Conservation (phyloP, 2,329 filamentous ascomycete species). For the Hymenoscyphus occultus region DNA sequence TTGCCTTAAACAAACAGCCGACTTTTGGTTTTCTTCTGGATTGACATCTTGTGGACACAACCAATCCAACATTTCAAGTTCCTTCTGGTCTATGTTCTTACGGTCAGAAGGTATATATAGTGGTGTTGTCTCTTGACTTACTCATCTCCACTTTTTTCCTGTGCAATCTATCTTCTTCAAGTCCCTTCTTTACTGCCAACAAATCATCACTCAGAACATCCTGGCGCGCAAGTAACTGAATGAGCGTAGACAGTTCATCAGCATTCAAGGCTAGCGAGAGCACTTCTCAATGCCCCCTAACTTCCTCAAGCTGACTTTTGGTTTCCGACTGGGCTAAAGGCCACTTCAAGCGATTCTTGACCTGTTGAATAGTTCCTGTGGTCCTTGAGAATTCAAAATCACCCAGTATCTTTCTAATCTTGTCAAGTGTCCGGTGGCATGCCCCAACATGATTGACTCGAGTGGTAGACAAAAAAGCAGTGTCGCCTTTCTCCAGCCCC, state of each 20-base stretch:
- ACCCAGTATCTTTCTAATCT: constrained; percentile 1
- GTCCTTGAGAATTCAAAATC: neutral
- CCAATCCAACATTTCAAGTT: neutral
- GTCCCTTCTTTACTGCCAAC: neutral
- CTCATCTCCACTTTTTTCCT: neutral
- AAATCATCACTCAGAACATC: neutral
- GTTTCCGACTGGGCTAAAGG: neutral
- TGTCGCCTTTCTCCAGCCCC: neutral
- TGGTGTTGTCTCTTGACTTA: neutral
- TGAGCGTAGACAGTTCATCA: neutral
- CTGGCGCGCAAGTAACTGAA: neutral
- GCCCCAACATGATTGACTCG: constrained; percentile 7
- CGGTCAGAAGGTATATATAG: neutral
- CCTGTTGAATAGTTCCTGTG: neutral
- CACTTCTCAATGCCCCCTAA: neutral
- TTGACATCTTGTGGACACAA: neutral
- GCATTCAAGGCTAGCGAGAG: neutral
- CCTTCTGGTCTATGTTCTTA: neutral
- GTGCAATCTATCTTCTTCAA: neutral
- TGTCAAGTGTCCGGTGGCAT: neutral
- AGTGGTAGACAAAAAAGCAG: neutral
- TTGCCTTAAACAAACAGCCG: neutral
- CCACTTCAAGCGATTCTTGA: neutral
- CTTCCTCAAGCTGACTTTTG: neutral
- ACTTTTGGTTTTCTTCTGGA: neutral